Base-by-base conservation (phyloP, 139 green algal genomes). In the Micractinium conductrix region DNA sequence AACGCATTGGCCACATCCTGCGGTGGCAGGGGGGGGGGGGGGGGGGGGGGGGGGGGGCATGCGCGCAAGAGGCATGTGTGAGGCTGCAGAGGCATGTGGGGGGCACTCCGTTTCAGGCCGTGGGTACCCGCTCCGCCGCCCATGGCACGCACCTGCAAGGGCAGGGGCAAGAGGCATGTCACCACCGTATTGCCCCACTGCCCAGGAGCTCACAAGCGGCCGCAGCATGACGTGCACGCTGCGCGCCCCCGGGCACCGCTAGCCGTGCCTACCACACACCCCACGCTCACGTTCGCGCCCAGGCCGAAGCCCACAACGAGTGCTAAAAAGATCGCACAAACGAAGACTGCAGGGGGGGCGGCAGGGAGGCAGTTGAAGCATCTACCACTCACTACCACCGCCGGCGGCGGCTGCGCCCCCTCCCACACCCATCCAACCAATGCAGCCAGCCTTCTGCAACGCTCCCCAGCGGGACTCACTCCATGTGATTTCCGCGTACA, bases 1-100 rank as follows among this genome's bases (percentile, higher is more conserved):
- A 90, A 90, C 0, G 87, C 76, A 71, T 90, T 90, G 33, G 70
- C 87, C 0, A 88, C 78, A 65, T 90, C 87, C 50, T 86, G 65
- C 33, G 35, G 28, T 14, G n/a, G n/a, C 65, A 44, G 33, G 65
- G 28, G 3, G 22, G 60, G 24, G 6, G 26, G 53, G 26, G 53
- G 6, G 53, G 53, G 19, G 5, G 53, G 6, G 53, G 24, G 53
- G 26, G 53, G 53, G 8, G n/a, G n/a, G n/a, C n/a, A n/a, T n/a
- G n/a, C n/a, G n/a, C n/a, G n/a, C n/a, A n/a, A n/a, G n/a, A n/a
- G n/a, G n/a, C n/a, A n/a, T n/a, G n/a, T n/a, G n/a, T n/a, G n/a
- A n/a, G n/a, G n/a, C n/a, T n/a, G n/a, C n/a, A n/a, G n/a, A n/a
- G n/a, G n/a, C n/a, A n/a, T n/a, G n/a, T n/a, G n/a, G n/a, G n/a